Conservation (phyloP, 2,329 filamentous ascomycete genomes). For the Alternaria consortialis region DNA sequence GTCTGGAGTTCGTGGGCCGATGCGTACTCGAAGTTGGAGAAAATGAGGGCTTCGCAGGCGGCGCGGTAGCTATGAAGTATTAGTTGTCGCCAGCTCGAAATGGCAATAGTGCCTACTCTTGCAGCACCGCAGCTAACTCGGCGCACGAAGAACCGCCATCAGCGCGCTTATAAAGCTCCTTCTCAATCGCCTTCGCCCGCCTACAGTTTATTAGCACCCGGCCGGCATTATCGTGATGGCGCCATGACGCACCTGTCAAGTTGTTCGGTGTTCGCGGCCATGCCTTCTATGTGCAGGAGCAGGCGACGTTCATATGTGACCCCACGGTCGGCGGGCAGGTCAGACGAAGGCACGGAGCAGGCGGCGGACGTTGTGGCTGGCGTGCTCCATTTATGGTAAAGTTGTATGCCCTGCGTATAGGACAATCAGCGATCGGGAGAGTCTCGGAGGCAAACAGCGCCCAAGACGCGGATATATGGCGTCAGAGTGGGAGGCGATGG, state of each 20-base stretch:
- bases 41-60: constrained; percentile 75
- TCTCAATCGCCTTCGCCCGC: constrained; percentile 59
- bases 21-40: constrained; percentile 74
- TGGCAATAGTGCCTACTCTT: constrained; percentile 38
- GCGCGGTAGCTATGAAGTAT: constrained; percentile 68
- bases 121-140: constrained; percentile 57
- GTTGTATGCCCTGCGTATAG: constrained; percentile 40
- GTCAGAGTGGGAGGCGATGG: constrained; percentile 23
- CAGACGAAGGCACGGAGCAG: constrained; percentile 65
- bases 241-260: constrained; percentile 60
- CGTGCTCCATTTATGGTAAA: constrained; percentile 67
- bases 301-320: constrained; percentile 52
- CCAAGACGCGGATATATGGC: constrained; percentile 32
- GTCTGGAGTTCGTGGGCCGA: constrained; percentile 71
- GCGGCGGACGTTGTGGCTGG: constrained; percentile 56
- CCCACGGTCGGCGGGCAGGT: constrained; percentile 64
- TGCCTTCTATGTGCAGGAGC: constrained; percentile 40
- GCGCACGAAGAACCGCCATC: constrained; percentile 60
- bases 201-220: constrained; percentile 40
- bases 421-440: constrained; percentile 42
- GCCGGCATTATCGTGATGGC: background rate
- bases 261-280: constrained; percentile 60
- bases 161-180: constrained; percentile 59
- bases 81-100: constrained; percentile 23
- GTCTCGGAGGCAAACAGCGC: constrained; percentile 37